These are phyloP conservation scores for Penicillium rolfsii DNA, from an alignment of 2,329 filamentous ascomycete genomes.

Conservation along the genomic window DNA sequence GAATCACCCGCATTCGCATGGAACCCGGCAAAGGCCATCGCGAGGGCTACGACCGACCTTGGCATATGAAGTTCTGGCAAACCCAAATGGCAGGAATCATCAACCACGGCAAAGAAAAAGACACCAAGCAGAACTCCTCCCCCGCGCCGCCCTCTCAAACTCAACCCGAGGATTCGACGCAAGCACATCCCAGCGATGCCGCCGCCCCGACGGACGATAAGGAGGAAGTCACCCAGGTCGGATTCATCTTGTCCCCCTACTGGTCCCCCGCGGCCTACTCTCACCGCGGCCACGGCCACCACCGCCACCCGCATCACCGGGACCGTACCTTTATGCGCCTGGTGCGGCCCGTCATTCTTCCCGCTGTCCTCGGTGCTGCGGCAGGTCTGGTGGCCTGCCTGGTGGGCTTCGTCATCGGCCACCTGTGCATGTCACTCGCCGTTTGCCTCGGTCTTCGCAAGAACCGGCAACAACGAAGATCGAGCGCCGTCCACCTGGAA, in stretches of 20 bases:
- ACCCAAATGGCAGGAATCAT: conserved; percentile 28
- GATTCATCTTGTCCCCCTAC: conserved; percentile 26
- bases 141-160: conserved; percentile 2
- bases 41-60: conserved; percentile 13
- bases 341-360: conserved; percentile 44
- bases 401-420: conserved; percentile 44
- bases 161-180: background rate
- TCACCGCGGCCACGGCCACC: conserved; percentile 29
- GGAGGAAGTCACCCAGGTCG: conserved; percentile 16
- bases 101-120: conserved; percentile 18
- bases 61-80: conserved; percentile 33
- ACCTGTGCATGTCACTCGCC: conserved; percentile 22
- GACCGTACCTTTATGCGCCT: conserved; percentile 30
- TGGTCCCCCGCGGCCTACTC: conserved; percentile 21
- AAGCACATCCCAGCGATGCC: background rate
- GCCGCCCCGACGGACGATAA: background rate
- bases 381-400: conserved; percentile 44
- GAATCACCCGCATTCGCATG: conserved; percentile 35
- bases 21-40: conserved; percentile 21
- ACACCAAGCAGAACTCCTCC: conserved; percentile 11
- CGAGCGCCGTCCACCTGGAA: conserved; percentile 11
- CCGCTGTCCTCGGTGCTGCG: conserved; percentile 42
- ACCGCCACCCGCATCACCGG: conserved; percentile 25
- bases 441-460: conserved; percentile 17
- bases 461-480: background rate